A percentile compares a stretch with the other conserved stretches of the same genome.
phyloP scores from a whole-genome alignment of 768 basidiomycete genomes.

The Boletus eberwhitei region DNA sequence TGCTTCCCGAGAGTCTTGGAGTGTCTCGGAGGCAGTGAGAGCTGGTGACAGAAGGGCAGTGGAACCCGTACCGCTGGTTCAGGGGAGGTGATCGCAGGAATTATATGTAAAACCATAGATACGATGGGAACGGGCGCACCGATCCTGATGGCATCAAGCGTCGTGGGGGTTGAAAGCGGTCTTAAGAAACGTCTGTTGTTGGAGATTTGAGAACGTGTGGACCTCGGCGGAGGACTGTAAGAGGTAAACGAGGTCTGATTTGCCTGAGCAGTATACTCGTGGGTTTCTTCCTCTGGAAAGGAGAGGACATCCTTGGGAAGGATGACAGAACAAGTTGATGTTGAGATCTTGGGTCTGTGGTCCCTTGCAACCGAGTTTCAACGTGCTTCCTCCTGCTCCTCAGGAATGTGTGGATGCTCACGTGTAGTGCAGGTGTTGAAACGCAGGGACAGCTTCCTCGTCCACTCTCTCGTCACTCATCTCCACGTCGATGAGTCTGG shows the following conservation, averaged over 20 bases:
- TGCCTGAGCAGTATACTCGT: slow-evolving; percentile 10
- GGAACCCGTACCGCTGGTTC: slow-evolving; percentile 16
- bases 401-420: no score
- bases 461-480: no score
- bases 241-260: slow-evolving; percentile 13
- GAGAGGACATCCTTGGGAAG: slow-evolving; percentile 18
- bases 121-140: slow-evolving; percentile 21
- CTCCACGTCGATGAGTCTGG: no score
- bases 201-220: slow-evolving; percentile 21
- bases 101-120: slow-evolving; percentile 13
- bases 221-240: slow-evolving; percentile 13
- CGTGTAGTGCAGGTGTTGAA: no score
- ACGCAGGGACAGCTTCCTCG: no score
- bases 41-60: slow-evolving; percentile 30
- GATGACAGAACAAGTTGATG: slow-evolving; percentile 35
- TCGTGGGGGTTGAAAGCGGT: slow-evolving; percentile 23
- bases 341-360: slow-evolving; percentile 17
- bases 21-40: slow-evolving; percentile 17
- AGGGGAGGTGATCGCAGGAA: slow-evolving; percentile 22
- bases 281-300: slow-evolving; percentile 7
- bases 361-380: slow-evolving; percentile 23
- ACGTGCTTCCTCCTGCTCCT: no score
- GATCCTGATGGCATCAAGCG: slow-evolving; percentile 24
- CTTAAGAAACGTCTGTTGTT: slow-evolving; percentile 23
- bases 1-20: slow-evolving; percentile 26